Percentiles rank a stretch among this genome's conserved stretches.
phyloP scores from a whole-genome alignment of 2,329 filamentous ascomycete species.

The Cytospora mali region DNA sequence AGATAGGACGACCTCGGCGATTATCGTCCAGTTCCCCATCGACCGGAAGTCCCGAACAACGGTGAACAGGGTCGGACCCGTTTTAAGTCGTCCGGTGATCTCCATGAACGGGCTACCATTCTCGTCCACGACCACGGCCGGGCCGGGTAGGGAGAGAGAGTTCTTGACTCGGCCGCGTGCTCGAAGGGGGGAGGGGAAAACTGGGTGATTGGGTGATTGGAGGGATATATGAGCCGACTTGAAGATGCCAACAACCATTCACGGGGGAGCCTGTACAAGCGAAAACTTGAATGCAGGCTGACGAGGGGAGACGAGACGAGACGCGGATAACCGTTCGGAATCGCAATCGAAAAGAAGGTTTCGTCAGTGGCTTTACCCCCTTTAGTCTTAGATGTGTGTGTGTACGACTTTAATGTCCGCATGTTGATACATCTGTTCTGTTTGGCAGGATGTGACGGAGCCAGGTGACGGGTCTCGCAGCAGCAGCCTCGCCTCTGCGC shows the following conservation, averaged over 20 bases:
- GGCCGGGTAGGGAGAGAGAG: neutral
- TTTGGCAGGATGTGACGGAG: neutral
- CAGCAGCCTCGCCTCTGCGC: neutral
- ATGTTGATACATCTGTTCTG: neutral
- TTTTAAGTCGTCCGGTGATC: constrained; percentile 18
- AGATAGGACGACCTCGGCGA: neutral
- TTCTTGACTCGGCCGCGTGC: neutral
- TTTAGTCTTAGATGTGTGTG: neutral
- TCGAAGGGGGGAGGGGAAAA: neutral
- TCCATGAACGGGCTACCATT: constrained; percentile 13
- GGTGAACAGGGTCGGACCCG: constrained; percentile 8
- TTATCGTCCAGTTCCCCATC: neutral
- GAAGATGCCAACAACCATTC: neutral
- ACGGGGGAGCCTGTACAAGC: neutral
- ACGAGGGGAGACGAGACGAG: too few species aligned
- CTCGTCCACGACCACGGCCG: constrained; percentile 4
- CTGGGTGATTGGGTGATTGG: neutral
- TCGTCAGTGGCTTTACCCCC: neutral
- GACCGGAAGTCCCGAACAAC: constrained; percentile 12
- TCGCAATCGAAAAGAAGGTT: neutral
- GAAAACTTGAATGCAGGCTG: neutral
- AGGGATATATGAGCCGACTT: neutral
- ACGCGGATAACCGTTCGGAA: neutral
- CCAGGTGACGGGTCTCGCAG: neutral
- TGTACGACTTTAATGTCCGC: neutral